Evolutionary conservation across 441 rosid genomes (phyloP).

Genomic region (Bocquillonia castaneifolia): DNA sequence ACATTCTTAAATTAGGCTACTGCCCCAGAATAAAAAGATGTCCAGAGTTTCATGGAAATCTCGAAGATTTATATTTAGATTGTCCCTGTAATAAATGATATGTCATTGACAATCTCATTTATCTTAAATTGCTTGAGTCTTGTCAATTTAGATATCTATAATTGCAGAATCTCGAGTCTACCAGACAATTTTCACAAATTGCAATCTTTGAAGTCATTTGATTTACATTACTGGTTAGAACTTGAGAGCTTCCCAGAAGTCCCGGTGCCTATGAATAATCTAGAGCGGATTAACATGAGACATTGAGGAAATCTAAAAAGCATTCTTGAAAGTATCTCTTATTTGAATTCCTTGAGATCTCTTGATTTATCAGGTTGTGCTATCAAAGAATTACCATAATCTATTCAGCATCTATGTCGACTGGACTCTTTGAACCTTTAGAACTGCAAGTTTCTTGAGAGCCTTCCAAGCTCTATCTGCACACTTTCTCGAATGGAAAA

Average conservation of each 20-base stretch:
- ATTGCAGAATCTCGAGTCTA: background rate
- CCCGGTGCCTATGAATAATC: background rate
- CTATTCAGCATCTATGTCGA: background rate
- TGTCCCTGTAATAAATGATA: no score
- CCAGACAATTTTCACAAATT: background rate
- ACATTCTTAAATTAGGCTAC: no score
- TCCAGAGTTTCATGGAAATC: no score
- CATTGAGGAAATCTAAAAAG: background rate
- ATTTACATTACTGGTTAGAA: background rate
- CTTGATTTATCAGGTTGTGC: no score
- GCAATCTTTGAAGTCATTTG: background rate
- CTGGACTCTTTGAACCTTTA: background rate
- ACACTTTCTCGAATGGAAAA: background rate
- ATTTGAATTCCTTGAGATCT: no score
- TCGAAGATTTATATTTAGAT: no score
- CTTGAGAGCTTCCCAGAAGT: conserved; percentile 1
- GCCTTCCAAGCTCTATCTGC: no score
- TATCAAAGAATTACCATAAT: no score
- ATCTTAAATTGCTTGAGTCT: no score
- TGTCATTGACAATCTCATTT: no score
- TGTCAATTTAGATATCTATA: no score
- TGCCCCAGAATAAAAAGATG: no score
- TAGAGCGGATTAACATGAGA: background rate
- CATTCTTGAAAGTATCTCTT: background rate
- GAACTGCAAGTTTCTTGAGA: background rate